Conservation (phyloP, 2,329 filamentous ascomycete genomes). For the Stachybotrys chartarum region DNA sequence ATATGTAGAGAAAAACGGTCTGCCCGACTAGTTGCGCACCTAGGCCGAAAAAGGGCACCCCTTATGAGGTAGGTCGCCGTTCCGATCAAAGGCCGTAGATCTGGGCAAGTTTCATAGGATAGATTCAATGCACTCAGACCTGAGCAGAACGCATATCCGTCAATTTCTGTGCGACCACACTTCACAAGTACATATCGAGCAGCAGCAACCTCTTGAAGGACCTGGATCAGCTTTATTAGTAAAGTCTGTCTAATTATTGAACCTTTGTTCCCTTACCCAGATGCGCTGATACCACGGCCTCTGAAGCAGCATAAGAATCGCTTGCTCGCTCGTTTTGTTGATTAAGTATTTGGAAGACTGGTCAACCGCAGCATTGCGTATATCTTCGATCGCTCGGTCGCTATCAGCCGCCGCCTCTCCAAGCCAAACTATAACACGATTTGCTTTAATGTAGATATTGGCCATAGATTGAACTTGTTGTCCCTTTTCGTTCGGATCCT, state of each 20-base stretch:
- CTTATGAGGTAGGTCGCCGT: constrained; percentile 2
- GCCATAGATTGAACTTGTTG: constrained; percentile 4
- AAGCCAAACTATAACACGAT: constrained; percentile 4
- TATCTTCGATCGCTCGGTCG: not conserved
- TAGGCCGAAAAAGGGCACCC: constrained; percentile 3
- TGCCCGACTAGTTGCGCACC: not conserved
- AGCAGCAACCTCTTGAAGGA: constrained; percentile 7
- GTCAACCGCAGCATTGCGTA: not conserved
- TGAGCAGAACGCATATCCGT: constrained; percentile 5
- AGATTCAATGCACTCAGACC: constrained; percentile 1
- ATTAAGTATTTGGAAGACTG: not conserved
- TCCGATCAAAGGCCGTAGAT: not conserved
- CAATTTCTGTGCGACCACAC: constrained; percentile 3
- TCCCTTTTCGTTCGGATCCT: constrained; percentile 1
- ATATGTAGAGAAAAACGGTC: constrained; percentile 13
- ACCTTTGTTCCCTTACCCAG: constrained; percentile 1
- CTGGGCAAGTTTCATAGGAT: constrained; percentile 1
- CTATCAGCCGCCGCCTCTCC: constrained; percentile 1
- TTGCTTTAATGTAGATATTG: constrained; percentile 4
- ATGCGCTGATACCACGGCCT: constrained; percentile 3
- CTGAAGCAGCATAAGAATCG: constrained; percentile 1
- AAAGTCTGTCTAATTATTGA: not conserved
- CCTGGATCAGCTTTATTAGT: constrained; percentile 1
- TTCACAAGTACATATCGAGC: constrained; percentile 5
- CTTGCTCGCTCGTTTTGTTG: not conserved